Percentiles rank a stretch among this genome's conserved stretches.
Conservation (phyloP, 805 yeast species). For the Kurtzmaniella fragi region DNA sequence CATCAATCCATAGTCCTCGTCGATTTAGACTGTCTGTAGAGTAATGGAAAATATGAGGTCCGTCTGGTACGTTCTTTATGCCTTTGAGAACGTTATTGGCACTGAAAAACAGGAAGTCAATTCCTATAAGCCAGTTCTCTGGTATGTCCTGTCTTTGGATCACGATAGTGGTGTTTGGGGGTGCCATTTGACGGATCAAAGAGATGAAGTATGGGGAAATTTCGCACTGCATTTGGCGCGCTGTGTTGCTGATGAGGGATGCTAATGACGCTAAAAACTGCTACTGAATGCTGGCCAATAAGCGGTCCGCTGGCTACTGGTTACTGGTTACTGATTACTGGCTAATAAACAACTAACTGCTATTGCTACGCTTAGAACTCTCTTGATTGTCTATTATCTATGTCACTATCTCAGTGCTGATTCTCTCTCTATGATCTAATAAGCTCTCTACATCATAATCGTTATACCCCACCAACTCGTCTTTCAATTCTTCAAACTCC, state of each 20-base stretch:
- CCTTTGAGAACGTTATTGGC: slow-evolving; percentile 40
- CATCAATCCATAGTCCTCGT: slow-evolving; percentile 6
- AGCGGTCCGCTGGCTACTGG: too few species aligned
- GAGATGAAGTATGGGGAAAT: not conserved
- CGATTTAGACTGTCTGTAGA: slow-evolving; percentile 16
- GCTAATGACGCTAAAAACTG: too few species aligned
- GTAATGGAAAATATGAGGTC: slow-evolving; percentile 54
- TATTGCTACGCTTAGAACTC: too few species aligned
- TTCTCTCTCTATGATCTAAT: slow-evolving; percentile 12
- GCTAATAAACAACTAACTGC: too few species aligned
- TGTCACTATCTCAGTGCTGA: slow-evolving; percentile 26
- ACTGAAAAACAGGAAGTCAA: slow-evolving; percentile 46
- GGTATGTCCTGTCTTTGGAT: slow-evolving; percentile 9
- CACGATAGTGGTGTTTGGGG: slow-evolving; percentile 19
- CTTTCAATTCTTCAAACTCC: slow-evolving; percentile 16
- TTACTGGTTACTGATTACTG: too few species aligned
- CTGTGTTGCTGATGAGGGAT: too few species aligned
- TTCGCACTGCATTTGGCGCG: not conserved
- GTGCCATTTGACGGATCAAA: slow-evolving; percentile 10
- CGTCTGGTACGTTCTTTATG: slow-evolving; percentile 45
- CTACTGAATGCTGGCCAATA: too few species aligned
- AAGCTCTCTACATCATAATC: slow-evolving; percentile 22
- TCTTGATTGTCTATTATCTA: slow-evolving; percentile 6
- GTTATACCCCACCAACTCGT: slow-evolving; percentile 7
- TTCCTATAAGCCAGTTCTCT: slow-evolving; percentile 30